phyloP scores from a whole-genome alignment of 73 alveolate species.

The Paramecium pentaurelia region DNA sequence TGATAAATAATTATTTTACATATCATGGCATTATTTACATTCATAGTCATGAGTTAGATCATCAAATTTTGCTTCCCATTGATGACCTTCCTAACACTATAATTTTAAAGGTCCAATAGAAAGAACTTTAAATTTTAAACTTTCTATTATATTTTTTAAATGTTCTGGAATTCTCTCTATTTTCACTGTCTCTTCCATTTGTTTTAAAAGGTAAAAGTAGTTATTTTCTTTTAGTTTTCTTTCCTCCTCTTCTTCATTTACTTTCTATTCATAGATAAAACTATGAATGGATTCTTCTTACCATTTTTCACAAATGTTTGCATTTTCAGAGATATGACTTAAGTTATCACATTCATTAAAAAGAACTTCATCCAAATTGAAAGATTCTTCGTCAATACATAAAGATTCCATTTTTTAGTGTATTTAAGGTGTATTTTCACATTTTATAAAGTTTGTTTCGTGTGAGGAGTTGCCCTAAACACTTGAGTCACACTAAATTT shows the following conservation, averaged over 20 bases:
- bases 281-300: slow-evolving; percentile 18
- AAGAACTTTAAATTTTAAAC: background rate
- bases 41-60: background rate
- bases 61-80: slow-evolving; percentile 1
- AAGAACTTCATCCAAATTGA: slow-evolving; percentile 38
- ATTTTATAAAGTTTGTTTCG: background rate
- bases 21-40: background rate
- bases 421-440: background rate
- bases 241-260: slow-evolving; percentile 1
- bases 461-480: background rate
- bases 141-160: background rate
- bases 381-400: slow-evolving; percentile 17
- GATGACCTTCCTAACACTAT: background rate
- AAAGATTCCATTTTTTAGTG: background rate
- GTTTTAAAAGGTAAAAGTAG: background rate
- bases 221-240: background rate
- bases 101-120: slow-evolving; percentile 3
- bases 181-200: background rate
- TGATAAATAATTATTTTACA: background rate
- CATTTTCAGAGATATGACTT: slow-evolving; percentile 40
- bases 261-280: background rate
- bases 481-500: background rate
- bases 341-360: slow-evolving; percentile 7
- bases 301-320: slow-evolving; percentile 25
- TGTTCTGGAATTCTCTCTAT: slow-evolving; percentile 34